Base-by-base conservation (phyloP, 257 asterid species). In the Perilla frutescens region DNA sequence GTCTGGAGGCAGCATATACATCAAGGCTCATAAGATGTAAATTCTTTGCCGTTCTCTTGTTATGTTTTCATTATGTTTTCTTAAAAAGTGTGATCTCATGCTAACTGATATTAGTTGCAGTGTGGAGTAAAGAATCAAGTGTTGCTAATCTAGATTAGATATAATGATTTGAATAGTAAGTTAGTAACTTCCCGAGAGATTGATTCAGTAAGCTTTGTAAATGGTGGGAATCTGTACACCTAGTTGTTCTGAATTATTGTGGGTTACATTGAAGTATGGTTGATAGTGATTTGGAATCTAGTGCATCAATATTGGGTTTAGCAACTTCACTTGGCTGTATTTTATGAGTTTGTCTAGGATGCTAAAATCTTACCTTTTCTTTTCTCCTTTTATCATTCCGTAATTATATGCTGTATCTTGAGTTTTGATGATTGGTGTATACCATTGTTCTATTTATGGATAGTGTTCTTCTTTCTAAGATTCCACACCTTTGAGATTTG, bases 1-100 rank as follows among this genome's bases (percentile, higher is more conserved):
- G 29, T 95, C 99, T 50, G 99, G 98, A 58, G 99, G 99, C 68
- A 95, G 99, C 91, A 82, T 95, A 78, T 87, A 66, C 82, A 81
- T 95, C 84, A 84, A 81, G 81, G 90, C 97, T 57, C 77, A 76
- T 76, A 95, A 86, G 86, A 95, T 95, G 99, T 92, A 84, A 83
- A 3, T 66, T 34, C 62, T 69, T 80, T 79, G 75, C 69, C 74
- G 15, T 74, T 66, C 62, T 69, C 74, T 77, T 62, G 29, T 55
- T 75, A n/a, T 54, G 44, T 15, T 70, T 68, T 74, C 66, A 36
- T 72, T 62, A 10, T 62, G 43, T 56, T 59, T 31, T 45, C 36
- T 62, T 58, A 74, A 12, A 8, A 64, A 55, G 51, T 63, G 62
- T 59, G 34, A 67, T 44, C 44, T 43, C 39, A 43, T 75, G 29